Base-by-base conservation (phyloP, 306 rosid species). In the Delonix regia region DNA sequence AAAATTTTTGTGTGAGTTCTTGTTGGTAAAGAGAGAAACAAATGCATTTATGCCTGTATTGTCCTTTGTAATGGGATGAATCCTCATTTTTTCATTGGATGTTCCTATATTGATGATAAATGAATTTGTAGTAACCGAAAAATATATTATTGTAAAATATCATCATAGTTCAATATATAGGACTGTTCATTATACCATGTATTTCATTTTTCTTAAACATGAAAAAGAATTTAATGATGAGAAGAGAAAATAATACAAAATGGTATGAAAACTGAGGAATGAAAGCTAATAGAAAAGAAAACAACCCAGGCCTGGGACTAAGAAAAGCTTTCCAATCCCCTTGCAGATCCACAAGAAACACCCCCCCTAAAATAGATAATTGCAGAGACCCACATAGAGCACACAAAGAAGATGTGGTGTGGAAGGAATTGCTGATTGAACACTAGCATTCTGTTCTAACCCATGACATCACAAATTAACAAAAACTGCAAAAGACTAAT, bases 1-100 rank as follows among this genome's bases (percentile, higher is more conserved):
- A 18, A 42, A 4, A 71, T 71, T 70, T 65, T 79, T 64, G 51
- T 76, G 28, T 19, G 42, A 42, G 19, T 61, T 22, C 27, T 64
- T 68, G 47, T 42, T 59, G 47, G 45, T 72, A 24, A 62, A 44
- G 63, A 22, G 52, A 33, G 49, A 9, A 44, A 80, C 60, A 18
- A 16, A 24, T 33, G 30, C 36, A 24, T 79, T 42, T 19, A 74
- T 69, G 68, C 65, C 14, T 24, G 48, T 67, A 25, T 62, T 62
- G 47, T 39, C 15, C 5, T 18, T 61, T 15, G 1, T 18, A 62
- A 25, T 15, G 6, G 39, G 22, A 61, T 14, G 67, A 62, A 15
- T 18, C 6, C 47, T 33, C 25, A 3, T 33, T 62, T 9, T 30
- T 45, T 62, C 15, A 47, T 28, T n/a, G 68, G 71, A 18, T 47